Evolutionary conservation across 768 basidiomycete genomes (phyloP).

Genomic region (Russula earlei): DNA sequence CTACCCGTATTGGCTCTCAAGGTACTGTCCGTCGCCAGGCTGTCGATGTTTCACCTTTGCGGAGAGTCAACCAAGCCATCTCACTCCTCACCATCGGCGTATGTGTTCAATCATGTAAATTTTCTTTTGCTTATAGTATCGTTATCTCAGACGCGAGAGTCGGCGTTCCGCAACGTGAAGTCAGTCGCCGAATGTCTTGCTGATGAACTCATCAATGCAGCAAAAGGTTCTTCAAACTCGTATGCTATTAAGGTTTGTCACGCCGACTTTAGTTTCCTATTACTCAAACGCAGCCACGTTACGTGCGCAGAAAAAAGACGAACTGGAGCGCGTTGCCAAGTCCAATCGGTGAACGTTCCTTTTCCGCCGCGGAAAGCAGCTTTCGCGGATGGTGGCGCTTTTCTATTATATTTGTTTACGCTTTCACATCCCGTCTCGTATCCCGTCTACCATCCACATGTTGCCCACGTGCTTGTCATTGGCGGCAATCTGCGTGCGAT

Average conservation of each 20-base stretch:
- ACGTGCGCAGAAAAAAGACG: constrained; percentile 88
- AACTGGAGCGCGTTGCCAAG: constrained; percentile 99
- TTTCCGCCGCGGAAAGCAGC: constrained; percentile 8
- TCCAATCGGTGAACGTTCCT: constrained; percentile 83
- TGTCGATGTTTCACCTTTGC: constrained; percentile 97
- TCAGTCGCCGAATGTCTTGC: constrained; percentile 98
- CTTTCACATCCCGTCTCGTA: neutral
- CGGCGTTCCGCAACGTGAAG: constrained; percentile 99
- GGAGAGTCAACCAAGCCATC: constrained; percentile 96
- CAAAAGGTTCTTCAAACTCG: constrained; percentile 99
- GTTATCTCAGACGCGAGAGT: constrained; percentile 83
- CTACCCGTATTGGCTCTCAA: constrained; percentile 98
- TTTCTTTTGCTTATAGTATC: neutral
- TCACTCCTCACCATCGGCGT: constrained; percentile 93
- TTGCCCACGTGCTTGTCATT: constrained; percentile 10
- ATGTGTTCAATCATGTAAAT: constrained; percentile 36
- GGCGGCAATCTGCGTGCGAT: constrained; percentile 2
- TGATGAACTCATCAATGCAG: constrained; percentile 99
- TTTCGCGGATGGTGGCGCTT: neutral
- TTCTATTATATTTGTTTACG: too few relatives aligned
- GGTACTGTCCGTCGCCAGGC: constrained; percentile 99
- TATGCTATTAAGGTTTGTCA: constrained; percentile 91
- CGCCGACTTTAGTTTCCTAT: constrained; percentile 1
- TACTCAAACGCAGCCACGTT: neutral
- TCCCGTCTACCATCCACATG: constrained; percentile 3